A percentile compares a stretch with the other conserved stretches of the same genome.
phyloP scores from a whole-genome alignment of 176 grass and related monocot species.

The Zoysia pacifica region DNA sequence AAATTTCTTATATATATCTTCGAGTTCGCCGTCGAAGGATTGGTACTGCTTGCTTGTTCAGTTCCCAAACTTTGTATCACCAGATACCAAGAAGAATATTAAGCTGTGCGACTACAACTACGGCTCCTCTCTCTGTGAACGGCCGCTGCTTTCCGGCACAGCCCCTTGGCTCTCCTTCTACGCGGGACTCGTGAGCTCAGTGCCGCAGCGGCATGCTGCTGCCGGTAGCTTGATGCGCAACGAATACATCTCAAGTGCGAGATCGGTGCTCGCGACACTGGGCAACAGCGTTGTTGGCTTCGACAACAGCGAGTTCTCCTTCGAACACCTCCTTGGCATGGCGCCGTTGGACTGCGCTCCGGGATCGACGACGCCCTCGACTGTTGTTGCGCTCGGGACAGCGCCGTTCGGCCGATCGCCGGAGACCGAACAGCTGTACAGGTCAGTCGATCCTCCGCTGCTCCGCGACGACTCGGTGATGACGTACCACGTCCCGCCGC shows the following conservation, averaged over 20 bases:
- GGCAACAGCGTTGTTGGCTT: slow-evolving; percentile 44
- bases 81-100: no score
- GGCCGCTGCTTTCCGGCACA: no score
- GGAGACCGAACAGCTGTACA: slow-evolving; percentile 14
- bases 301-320: slow-evolving; percentile 48
- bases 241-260: slow-evolving; percentile 27
- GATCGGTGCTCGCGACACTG: slow-evolving; percentile 14
- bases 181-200: slow-evolving; percentile 21
- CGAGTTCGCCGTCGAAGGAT: no score
- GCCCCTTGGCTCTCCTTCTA: slow-evolving; percentile 20
- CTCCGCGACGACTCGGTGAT: slow-evolving; percentile 41
- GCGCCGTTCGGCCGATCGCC: not conserved
- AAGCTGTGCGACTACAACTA: no score
- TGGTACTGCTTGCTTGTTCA: no score
- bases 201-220: slow-evolving; percentile 17
- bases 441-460: slow-evolving; percentile 5
- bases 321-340: slow-evolving; percentile 49
- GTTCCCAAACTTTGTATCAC: no score
- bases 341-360: slow-evolving; percentile 2
- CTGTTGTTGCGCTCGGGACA: not conserved
- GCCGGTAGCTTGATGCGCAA: not conserved
- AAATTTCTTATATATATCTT: no score
- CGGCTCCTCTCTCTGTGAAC: no score
- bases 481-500: slow-evolving; percentile 50
- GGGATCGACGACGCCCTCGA: no score